phyloP scores from a whole-genome alignment of 2,329 filamentous ascomycete species.

The Ascochyta rabiei region DNA sequence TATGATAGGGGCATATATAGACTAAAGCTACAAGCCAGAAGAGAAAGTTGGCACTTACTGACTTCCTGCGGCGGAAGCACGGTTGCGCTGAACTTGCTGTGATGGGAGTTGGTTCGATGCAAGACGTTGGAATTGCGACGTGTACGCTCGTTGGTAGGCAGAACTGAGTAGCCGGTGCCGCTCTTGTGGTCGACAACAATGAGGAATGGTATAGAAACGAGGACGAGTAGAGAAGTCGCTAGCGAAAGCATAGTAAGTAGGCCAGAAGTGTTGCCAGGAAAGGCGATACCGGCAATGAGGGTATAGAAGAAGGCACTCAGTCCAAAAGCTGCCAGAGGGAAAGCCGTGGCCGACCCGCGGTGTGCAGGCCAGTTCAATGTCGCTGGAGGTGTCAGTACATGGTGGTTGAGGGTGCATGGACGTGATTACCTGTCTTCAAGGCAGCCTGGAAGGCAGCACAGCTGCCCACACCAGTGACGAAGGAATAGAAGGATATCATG shows the following conservation, averaged over 20 bases:
- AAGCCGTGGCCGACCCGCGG: constrained; percentile 90
- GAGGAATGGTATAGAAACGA: constrained; percentile 84
- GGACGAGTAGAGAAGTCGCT: constrained; percentile 77
- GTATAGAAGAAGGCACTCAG: constrained; percentile 98
- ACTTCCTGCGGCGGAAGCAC: constrained; percentile 58
- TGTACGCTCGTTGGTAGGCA: constrained; percentile 59
- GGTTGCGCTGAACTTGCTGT: constrained; percentile 51
- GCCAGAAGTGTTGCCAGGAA: constrained; percentile 80
- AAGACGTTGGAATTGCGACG: constrained; percentile 53
- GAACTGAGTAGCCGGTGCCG: constrained; percentile 60
- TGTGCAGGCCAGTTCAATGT: constrained; percentile 91
- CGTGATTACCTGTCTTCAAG: constrained; percentile 69
- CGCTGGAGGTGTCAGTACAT: constrained; percentile 56
- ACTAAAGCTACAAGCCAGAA: constrained; percentile 8
- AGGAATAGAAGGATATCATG: constrained; percentile 79
- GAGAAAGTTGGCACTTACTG: constrained; percentile 61
- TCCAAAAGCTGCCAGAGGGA: constrained; percentile 90
- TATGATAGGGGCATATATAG: constrained; percentile 28
- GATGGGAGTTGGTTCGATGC: constrained; percentile 55
- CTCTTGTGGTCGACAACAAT: constrained; percentile 72
- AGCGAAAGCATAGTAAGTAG: constrained; percentile 81
- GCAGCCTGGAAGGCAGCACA: constrained; percentile 89
- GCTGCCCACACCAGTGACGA: constrained; percentile 84
- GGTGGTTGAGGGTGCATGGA: too few relatives aligned
- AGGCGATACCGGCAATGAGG: constrained; percentile 73